Conservation (phyloP, 768 basidiomycete species). For the Dentipellis fragilis region DNA sequence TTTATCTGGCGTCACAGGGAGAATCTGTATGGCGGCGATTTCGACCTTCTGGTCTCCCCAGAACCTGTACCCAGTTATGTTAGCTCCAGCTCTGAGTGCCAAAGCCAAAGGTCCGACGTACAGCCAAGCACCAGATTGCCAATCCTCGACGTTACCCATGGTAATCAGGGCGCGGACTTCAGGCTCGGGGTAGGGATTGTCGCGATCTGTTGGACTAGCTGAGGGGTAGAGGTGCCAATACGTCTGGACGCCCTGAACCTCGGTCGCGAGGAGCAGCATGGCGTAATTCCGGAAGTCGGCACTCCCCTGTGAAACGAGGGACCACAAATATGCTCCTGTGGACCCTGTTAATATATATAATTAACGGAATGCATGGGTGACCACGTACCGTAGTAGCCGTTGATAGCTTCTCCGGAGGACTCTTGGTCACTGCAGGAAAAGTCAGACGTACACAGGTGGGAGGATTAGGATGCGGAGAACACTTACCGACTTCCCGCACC, state of each 20-base stretch:
- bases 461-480: too few relatives aligned
- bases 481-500: constrained; percentile 15
- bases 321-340: too few relatives aligned
- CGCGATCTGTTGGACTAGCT: constrained; percentile 19
- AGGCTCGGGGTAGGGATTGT: constrained; percentile 26
- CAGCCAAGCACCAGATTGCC: constrained; percentile 27
- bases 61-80: constrained; percentile 13
- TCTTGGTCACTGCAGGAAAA: constrained; percentile 21
- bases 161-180: constrained; percentile 21
- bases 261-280: constrained; percentile 23
- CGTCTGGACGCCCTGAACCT: constrained; percentile 25
- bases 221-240: constrained; percentile 28
- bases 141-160: constrained; percentile 26
- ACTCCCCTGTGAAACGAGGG: not conserved
- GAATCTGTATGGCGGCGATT: constrained; percentile 26
- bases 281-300: constrained; percentile 23
- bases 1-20: constrained; percentile 26
- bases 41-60: constrained; percentile 24
- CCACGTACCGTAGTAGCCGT: constrained; percentile 25
- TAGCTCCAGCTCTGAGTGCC: not conserved
- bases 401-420: constrained; percentile 24
- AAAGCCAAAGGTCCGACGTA: constrained; percentile 11
- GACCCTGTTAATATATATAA: too few relatives aligned
- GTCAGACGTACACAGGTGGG: too few relatives aligned
- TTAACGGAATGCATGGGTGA: constrained; percentile 20